Base-by-base conservation (phyloP, 176 grass and related monocot genomes). In the Rhipidocladum racemiflorum region DNA sequence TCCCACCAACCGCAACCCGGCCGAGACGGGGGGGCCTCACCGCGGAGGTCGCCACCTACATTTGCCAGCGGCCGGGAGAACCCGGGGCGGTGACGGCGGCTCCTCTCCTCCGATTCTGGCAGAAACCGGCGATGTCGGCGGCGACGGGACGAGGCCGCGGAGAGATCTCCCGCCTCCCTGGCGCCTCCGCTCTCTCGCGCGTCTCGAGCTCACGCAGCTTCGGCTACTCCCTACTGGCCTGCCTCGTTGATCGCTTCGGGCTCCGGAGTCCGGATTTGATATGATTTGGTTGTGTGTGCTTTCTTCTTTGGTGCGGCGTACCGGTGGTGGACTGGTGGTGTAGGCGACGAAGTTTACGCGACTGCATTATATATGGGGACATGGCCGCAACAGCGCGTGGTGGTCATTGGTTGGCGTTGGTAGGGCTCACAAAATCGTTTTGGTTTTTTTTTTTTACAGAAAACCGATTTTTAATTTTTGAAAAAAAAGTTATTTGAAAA, bases 291-390 rank as follows among this genome's bases (percentile, higher is more conserved):
- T 16, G 16, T 20, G 6, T 7, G 39, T 40, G 7, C 1, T 55
- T n/a, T 56, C n/a, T 74, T 4, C 69, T 78, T 49, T 65, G 78
- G 71, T 66, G 80, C 86, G 83, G 88, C 78, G 83, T 48, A 48
- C 77, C 88, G 88, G 88, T 10, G 83, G 50, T 51, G 44, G 70
- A 83, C 83, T 10, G 83, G 50, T 51, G 44, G 70, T 77, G 56
- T 43, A 43, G 77, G 55, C 83, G 56, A 65, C 77, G 63, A 65
- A 77, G 77, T 80, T 76, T 64, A 64, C 82, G 45, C 25, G 21
- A 65, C 24, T 56, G 55, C 38, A 3, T 65, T 82, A 77, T 89
- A 89, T 89, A 86, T 1, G 87, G 24, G 28, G 21, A 55, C 56
- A 85, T 46, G 14, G 35, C 64, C 71, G 77, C 88, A 77, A 72